Conservation (phyloP, 2,329 filamentous ascomycete genomes). For the Fusarium sp. region DNA sequence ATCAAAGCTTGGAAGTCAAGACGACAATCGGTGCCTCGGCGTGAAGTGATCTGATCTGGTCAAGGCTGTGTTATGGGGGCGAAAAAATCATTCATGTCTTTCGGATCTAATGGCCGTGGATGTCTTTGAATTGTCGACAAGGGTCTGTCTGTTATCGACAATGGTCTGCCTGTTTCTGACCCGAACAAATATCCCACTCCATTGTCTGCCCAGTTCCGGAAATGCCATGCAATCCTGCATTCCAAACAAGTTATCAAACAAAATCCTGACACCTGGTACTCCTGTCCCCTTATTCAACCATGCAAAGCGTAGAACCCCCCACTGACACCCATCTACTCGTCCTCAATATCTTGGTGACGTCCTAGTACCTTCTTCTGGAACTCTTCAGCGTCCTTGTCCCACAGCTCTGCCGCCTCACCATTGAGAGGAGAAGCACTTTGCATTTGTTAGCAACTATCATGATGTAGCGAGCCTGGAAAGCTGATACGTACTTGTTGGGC, state of each 20-base stretch:
- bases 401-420: constrained; percentile 94
- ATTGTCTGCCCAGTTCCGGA: constrained; percentile 39
- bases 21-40: constrained; percentile 49
- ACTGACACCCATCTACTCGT: constrained; percentile 63
- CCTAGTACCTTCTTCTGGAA: constrained; percentile 84
- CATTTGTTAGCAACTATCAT: constrained; percentile 38
- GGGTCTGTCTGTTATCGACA: constrained; percentile 47
- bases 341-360: constrained; percentile 76
- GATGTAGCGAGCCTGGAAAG: neutral
- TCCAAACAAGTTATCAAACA: constrained; percentile 51
- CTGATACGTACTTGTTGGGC: constrained; percentile 89
- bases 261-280: constrained; percentile 57
- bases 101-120: constrained; percentile 42
- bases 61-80: constrained; percentile 40
- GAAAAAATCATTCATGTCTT: constrained; percentile 42
- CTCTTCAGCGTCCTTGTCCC: constrained; percentile 89
- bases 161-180: constrained; percentile 46
- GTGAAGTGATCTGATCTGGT: constrained; percentile 45
- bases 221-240: constrained; percentile 54
- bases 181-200: constrained; percentile 39
- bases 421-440: constrained; percentile 91
- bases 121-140: constrained; percentile 46
- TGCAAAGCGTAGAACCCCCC: constrained; percentile 37
- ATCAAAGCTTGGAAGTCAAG: constrained; percentile 51
- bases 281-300: constrained; percentile 58